phyloP scores from a whole-genome alignment of 1,284 basidiomycete species.

The Cutaneotrichosporon sp. region DNA sequence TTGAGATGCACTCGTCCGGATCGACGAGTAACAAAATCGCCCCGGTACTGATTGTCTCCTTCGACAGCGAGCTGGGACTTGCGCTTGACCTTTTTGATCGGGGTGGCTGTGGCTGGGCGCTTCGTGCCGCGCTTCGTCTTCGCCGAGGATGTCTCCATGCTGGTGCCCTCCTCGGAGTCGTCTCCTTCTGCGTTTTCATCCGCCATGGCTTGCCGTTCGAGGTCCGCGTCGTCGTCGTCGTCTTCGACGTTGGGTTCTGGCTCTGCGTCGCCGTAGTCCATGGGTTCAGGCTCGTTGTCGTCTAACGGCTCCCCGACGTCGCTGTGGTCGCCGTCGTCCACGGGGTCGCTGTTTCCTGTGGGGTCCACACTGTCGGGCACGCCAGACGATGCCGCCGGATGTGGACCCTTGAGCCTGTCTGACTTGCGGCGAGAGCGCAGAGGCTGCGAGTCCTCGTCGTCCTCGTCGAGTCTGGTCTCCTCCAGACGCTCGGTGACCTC shows the following conservation, averaged over 20 bases:
- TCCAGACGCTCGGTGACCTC: background rate
- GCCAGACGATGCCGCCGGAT: background rate
- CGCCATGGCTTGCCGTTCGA: slow-evolving; percentile 7
- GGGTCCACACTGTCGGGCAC: slow-evolving; percentile 1
- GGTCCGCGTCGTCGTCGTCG: slow-evolving; percentile 9
- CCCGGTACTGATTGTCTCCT: slow-evolving; percentile 48
- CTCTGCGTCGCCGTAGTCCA: slow-evolving; percentile 9
- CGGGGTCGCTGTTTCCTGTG: background rate
- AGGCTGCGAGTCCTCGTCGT: slow-evolving; percentile 19
- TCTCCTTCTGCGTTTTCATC: slow-evolving; percentile 9
- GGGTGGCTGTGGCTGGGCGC: background rate
- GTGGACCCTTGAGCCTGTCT: slow-evolving; percentile 1
- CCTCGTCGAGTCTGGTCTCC: background rate
- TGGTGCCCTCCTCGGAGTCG: background rate
- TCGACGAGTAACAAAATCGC: slow-evolving; percentile 63
- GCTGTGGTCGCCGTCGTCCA: slow-evolving; percentile 22
- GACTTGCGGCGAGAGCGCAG: slow-evolving; percentile 5
- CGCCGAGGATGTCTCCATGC: background rate
- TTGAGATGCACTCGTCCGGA: slow-evolving; percentile 69
- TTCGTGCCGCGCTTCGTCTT: background rate
- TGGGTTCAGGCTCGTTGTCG: slow-evolving; percentile 24
- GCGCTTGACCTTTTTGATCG: slow-evolving; percentile 12
- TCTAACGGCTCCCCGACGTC: slow-evolving; percentile 12
- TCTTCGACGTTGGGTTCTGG: slow-evolving; percentile 1
- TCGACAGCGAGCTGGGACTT: slow-evolving; percentile 11